Conservation (phyloP, 805 yeast genomes). For the Saturnispora halmiae region DNA sequence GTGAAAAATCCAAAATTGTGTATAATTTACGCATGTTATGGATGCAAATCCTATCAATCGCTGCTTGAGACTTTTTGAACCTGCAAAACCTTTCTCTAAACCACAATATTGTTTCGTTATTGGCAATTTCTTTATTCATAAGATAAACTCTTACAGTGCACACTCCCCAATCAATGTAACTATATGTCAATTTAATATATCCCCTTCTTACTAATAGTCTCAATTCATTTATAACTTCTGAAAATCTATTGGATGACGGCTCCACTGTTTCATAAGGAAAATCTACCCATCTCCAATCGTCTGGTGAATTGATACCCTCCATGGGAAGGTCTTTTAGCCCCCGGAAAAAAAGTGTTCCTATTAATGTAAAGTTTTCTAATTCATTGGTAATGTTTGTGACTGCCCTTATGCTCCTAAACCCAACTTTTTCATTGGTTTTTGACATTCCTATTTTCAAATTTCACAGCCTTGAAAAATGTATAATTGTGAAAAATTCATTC, state of each 20-base stretch:
- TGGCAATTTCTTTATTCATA: constrained; percentile 37
- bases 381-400: constrained; percentile 29
- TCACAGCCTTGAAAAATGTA: constrained; percentile 3
- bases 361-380: constrained; percentile 31
- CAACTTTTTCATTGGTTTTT: neutral
- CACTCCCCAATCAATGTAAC: constrained; percentile 17
- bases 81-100: constrained; percentile 29
- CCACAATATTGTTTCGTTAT: constrained; percentile 26
- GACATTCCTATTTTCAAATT: neutral
- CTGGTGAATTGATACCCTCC: constrained; percentile 30
- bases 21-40: constrained; percentile 31
- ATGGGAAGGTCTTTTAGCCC: constrained; percentile 35
- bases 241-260: constrained; percentile 3
- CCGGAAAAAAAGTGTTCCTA: constrained; percentile 41
- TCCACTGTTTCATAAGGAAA: constrained; percentile 28
- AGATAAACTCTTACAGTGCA: constrained; percentile 37
- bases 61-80: constrained; percentile 27
- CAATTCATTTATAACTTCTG: constrained; percentile 29
- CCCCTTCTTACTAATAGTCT: constrained; percentile 36
- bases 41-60: constrained; percentile 30
- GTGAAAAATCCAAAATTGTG: constrained; percentile 35
- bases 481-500: neutral
- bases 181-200: constrained; percentile 39
- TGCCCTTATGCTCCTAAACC: neutral
- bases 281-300: constrained; percentile 51